Base-by-base conservation (phyloP, 331 rosid genomes). In the Malus hybrid region DNA sequence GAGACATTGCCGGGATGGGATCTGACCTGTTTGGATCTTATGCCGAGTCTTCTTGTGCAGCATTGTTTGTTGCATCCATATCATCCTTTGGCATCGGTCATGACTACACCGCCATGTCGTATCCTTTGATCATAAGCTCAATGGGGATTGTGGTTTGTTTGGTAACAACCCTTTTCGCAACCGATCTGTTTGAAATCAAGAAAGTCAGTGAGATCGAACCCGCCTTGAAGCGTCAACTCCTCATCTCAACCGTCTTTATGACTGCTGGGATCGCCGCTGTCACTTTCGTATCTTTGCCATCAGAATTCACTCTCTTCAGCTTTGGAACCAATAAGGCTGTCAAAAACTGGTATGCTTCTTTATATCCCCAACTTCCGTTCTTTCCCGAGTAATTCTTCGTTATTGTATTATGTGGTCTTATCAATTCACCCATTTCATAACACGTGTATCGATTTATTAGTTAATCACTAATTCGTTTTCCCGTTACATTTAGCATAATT, bases 1-100 rank as follows among this genome's bases (percentile, higher is more conserved):
- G 96, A 83, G 93, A 90, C 72, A 88, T 90, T 33, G 93, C 93
- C 28, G 93, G 96, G 29, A 90, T 90, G 93, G 91, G 96, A 66
- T 90, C 96, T 18, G 96, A 88, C 69, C 85, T 85, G 18, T 90
- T 90, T 27, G 93, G 93, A 72, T 90, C 91, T 20, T 90, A 88
- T 67, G 96, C 91, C 1, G 93, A 90, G 84, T 80, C 92, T 69
- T 83, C 91, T 44, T 88, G 93, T 76, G 96, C 96, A 33, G 91
- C 90, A 48, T 85, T 90, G 33, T 90, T 88, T 83, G 91, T 90
- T 32, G 96, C 96, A 39, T 90, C 96, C 31, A 86, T 86, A 67
- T 90, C 96, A 22, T 88, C 91, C 27, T 90, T 90, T 28, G 96
- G 96, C 67, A 46, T 54, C 63, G 62, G 55, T 65, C 91, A 88